Evolutionary conservation across 306 rosid species (phyloP).

Genomic region (Quercus glauca): DNA sequence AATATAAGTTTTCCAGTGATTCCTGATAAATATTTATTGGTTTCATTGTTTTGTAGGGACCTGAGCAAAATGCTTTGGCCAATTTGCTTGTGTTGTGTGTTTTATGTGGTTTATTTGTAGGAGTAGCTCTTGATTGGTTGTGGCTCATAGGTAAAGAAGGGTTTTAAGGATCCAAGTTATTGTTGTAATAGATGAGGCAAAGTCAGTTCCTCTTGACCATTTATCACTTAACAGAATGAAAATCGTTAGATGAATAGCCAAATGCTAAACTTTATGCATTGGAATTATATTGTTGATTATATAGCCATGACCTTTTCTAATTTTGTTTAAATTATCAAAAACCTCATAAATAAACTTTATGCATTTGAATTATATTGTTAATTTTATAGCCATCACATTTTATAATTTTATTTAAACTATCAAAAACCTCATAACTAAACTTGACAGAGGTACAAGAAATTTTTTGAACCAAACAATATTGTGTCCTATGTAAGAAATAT

Average conservation of each 20-base stretch:
- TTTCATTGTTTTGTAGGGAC: constrained; percentile 50
- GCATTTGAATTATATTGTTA: not conserved
- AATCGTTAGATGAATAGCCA: not conserved
- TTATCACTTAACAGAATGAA: not conserved
- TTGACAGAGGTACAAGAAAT: no score
- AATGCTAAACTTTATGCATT: not conserved
- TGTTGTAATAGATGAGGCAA: not conserved
- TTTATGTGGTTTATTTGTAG: constrained; percentile 56
- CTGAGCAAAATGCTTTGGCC: constrained; percentile 91
- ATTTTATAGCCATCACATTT: not conserved
- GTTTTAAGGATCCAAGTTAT: constrained; percentile 7
- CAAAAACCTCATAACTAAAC: not conserved
- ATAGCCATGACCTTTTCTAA: not conserved
- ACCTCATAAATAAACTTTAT: not conserved
- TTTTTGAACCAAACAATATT: no score
- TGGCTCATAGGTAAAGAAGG: constrained; percentile 70
- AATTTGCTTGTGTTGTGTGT: constrained; percentile 68
- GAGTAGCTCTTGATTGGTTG: constrained; percentile 76
- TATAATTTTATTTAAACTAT: not conserved
- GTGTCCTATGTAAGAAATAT: no score
- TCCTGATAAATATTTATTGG: not conserved
- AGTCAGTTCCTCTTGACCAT: not conserved
- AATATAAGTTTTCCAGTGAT: not conserved
- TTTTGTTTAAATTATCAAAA: not conserved
- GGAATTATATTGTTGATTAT: not conserved